These are phyloP conservation scores for Sphagnum tenellum DNA, from an alignment of 225 moss, liverwort and hornwort species.

Conservation along the genomic window DNA sequence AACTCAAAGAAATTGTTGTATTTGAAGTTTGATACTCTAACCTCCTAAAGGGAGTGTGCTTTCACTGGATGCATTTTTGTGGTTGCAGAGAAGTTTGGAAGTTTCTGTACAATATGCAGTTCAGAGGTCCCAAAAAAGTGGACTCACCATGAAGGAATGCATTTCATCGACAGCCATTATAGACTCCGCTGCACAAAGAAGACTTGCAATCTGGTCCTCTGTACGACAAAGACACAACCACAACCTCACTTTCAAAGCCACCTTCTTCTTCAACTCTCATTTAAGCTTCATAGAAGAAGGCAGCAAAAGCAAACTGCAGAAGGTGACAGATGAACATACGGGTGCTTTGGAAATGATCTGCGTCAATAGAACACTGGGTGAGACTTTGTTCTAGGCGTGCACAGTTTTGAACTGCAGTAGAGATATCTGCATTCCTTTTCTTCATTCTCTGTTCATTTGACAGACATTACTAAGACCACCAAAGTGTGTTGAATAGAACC, in stretches of 20 bases:
- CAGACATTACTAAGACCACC: too few species aligned
- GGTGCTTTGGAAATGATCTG: conserved; percentile 41
- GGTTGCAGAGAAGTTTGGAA: not conserved
- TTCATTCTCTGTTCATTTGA: conserved; percentile 27
- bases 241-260: not conserved
- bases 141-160: conserved; percentile 41
- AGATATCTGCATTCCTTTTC: conserved; percentile 42
- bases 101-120: not conserved
- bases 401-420: conserved; percentile 44
- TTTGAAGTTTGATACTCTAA: too few species aligned
- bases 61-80: too few species aligned
- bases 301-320: not conserved
- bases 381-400: conserved; percentile 50
- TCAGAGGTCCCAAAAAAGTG: not conserved
- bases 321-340: conserved; percentile 16
- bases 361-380: conserved; percentile 28
- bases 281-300: not conserved
- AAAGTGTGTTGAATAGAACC: too few species aligned
- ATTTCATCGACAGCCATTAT: conserved; percentile 54
- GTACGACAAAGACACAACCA: not conserved
- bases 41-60: too few species aligned
- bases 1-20: too few species aligned
- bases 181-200: conserved; percentile 41
- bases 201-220: conserved; percentile 56
- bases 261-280: too few species aligned